A percentile compares a stretch with the other conserved stretches of the same genome.
These are phyloP conservation scores for Leccinum variicolor DNA, from an alignment of 768 basidiomycete genomes.

Conservation along the genomic window DNA sequence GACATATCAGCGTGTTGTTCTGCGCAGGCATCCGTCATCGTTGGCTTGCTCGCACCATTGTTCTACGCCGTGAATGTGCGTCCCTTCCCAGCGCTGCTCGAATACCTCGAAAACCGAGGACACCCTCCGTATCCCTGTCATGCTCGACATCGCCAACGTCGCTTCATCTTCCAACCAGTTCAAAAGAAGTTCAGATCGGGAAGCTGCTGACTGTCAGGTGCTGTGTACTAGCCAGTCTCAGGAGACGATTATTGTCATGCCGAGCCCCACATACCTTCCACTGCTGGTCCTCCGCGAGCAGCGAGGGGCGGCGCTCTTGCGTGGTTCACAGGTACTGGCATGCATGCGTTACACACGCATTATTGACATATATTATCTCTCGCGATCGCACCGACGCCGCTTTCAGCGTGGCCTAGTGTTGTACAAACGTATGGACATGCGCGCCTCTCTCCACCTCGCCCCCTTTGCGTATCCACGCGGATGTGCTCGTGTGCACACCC, in stretches of 20 bases:
- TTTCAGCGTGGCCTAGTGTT: conserved; percentile 34
- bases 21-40: conserved; percentile 67
- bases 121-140: conserved; percentile 80
- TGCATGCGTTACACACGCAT: conserved; percentile 76
- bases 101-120: conserved; percentile 85
- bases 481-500: no score
- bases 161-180: conserved; percentile 72
- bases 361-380: conserved; percentile 75
- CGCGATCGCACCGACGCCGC: conserved; percentile 44
- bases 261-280: conserved; percentile 75
- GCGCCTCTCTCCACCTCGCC: no score
- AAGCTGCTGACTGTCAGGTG: conserved; percentile 85
- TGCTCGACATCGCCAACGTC: conserved; percentile 82
- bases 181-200: conserved; percentile 65
- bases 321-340: conserved; percentile 83
- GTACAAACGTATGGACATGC: no score
- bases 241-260: conserved; percentile 75
- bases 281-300: conserved; percentile 69
- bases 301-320: conserved; percentile 66
- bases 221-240: conserved; percentile 85
- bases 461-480: no score
- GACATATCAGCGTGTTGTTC: conserved; percentile 80
- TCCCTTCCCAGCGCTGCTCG: conserved; percentile 75
- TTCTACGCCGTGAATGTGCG: conserved; percentile 72
- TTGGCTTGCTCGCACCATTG: conserved; percentile 72